Base-by-base conservation (phyloP, 805 yeast genomes). In the Hanseniaspora nectarophila region DNA sequence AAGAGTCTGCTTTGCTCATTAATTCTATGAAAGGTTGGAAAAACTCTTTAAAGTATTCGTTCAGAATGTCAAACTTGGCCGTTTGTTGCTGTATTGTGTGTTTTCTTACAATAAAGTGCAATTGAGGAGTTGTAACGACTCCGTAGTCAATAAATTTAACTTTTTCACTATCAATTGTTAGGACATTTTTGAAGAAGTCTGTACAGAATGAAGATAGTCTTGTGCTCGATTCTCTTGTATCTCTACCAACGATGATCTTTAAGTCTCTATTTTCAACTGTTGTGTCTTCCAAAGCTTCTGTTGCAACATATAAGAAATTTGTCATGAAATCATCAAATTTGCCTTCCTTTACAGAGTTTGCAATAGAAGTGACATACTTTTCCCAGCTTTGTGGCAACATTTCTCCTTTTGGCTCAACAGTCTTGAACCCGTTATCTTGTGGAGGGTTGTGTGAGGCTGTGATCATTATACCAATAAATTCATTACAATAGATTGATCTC, bases 401-500 rank as follows among this genome's bases (percentile, higher is more conserved):
- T 56, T 84, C 87, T 24, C 97, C 97, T 63, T 74, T 68, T 1
- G 97, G 97, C 58, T 90, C 97, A 23, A 90, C 86, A n/a, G 92
- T 73, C 67, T 90, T 90, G 47, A 87, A 90, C 28, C 96, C 96
- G 60, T 87, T 87, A 63, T 89, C 97, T 39, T 72, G 71, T 0
- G 97, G 95, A 0, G 96, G 96, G 61, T 88, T 88, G 66, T 88
- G 97, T 0, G 95, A 84, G 0, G 96, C 97, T 1, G 97, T 92
- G 61, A 92, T 81, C 97, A 92, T 90, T 12, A 89, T 82, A n/a
- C 98, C 98, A 29, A 89, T 76, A 8, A 83, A 71, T 1, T 90
- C 85, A 1, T 70, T 68, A 31, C 84, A 68, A 55, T 70, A 73
- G 54, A 81, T 75, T n/a, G 97, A 88, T 61, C 98, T 74, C 56